These are phyloP conservation scores for Aspergillus unguis DNA, from an alignment of 2,329 filamentous ascomycete species.

Conservation along the genomic window DNA sequence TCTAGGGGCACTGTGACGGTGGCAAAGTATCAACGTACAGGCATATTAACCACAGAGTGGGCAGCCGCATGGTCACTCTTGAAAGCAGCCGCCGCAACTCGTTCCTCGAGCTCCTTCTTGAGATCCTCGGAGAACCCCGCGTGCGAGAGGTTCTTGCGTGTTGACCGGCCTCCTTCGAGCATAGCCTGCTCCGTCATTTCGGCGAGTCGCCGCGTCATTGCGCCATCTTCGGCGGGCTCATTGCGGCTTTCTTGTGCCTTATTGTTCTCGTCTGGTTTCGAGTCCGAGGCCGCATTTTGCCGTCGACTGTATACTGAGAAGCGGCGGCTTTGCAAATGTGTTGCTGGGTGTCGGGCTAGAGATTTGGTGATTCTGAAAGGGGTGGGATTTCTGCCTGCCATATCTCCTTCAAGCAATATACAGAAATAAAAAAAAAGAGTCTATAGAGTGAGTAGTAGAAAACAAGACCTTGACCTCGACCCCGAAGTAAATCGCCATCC, in stretches of 20 bases:
- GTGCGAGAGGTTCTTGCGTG: conserved; percentile 56
- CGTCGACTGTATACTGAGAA: conserved; percentile 24
- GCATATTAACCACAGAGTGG: conserved; percentile 53
- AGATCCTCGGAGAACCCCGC: conserved; percentile 62
- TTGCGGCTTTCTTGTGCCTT: conserved; percentile 13
- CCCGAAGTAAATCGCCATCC: not conserved
- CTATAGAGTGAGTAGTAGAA: not conserved
- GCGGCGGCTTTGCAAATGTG: conserved; percentile 9
- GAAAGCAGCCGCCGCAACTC: conserved; percentile 56
- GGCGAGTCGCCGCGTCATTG: conserved; percentile 56
- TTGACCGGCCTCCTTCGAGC: conserved; percentile 53
- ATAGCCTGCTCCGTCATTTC: conserved; percentile 61
- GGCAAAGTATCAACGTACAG: conserved; percentile 33
- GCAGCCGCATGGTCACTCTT: conserved; percentile 52
- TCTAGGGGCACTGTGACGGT: too few species aligned
- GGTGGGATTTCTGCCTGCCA: conserved; percentile 22
- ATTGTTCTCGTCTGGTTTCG: conserved; percentile 17
- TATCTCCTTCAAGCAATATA: conserved; percentile 10
- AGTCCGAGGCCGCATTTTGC: conserved; percentile 17
- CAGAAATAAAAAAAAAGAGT: not conserved
- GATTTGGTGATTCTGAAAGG: conserved; percentile 16
- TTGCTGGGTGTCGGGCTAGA: conserved; percentile 14
- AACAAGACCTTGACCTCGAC: not conserved
- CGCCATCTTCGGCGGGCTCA: conserved; percentile 46
- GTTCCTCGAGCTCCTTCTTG: conserved; percentile 56